Conservation (phyloP, 108 stramenopile genomes). For the Stephanodiscus minutulus region DNA sequence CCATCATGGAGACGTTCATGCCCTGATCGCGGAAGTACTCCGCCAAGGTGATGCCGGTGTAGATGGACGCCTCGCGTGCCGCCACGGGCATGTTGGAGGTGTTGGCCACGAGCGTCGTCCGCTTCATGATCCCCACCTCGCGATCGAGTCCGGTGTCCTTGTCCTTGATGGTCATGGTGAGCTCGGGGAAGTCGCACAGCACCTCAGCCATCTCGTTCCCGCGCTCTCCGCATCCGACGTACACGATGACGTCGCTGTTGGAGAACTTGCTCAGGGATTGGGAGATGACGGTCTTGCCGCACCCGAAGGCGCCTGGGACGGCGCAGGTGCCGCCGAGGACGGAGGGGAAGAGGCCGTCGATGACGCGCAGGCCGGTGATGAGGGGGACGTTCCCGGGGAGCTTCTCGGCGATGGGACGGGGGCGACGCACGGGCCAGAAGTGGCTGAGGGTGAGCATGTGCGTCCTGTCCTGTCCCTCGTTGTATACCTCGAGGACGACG, state of each 20-base stretch:
- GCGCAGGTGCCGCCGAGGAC: constrained; percentile 99
- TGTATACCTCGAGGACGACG: constrained; percentile 97
- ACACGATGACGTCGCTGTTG: constrained; percentile 91
- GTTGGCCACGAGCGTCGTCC: constrained; percentile 99
- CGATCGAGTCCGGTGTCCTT: constrained; percentile 77
- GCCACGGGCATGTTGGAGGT: constrained; percentile 99
- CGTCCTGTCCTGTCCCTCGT: constrained; percentile 84
- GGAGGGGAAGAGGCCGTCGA: constrained; percentile 99
- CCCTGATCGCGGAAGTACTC: constrained; percentile 99
- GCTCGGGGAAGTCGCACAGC: constrained; percentile 99
- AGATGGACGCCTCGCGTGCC: constrained; percentile 99
- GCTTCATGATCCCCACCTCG: constrained; percentile 99
- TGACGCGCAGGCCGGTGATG: constrained; percentile 98
- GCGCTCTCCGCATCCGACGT: constrained; percentile 93
- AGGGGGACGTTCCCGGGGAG: constrained; percentile 97
- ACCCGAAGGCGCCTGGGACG: constrained; percentile 99
- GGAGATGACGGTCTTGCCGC: constrained; percentile 99
- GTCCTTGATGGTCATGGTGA: constrained; percentile 95
- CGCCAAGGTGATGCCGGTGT: constrained; percentile 98
- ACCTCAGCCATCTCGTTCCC: constrained; percentile 99
- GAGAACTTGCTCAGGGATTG: constrained; percentile 99
- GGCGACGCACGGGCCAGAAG: constrained; percentile 99
- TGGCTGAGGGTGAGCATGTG: constrained; percentile 92
- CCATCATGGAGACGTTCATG: constrained; percentile 99
- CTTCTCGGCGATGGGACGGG: constrained; percentile 97